Evolutionary conservation across 768 basidiomycete genomes (phyloP).

Genomic region (Kwoniella sp.): DNA sequence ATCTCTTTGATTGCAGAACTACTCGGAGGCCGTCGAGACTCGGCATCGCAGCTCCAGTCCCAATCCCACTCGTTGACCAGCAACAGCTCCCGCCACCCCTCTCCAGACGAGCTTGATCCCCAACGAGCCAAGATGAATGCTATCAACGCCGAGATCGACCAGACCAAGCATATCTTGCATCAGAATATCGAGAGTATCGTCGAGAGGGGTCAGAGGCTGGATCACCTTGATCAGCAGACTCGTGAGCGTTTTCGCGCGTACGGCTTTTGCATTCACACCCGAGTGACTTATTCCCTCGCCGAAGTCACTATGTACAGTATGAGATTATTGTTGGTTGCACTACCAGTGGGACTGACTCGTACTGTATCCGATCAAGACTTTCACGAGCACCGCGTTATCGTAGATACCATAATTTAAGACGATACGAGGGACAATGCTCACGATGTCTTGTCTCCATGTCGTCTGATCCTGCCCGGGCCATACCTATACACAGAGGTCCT

Average conservation of each 20-base stretch:
- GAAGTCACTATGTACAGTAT: background rate
- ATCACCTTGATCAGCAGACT: constrained; percentile 30
- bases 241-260: constrained; percentile 15
- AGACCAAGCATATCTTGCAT: constrained; percentile 17
- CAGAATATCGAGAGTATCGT: constrained; percentile 30
- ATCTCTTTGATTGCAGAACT: background rate
- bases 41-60: background rate
- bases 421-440: too few relatives aligned
- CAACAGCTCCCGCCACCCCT: background rate
- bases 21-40: background rate
- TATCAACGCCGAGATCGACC: constrained; percentile 21
- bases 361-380: too few relatives aligned
- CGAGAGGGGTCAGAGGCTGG: constrained; percentile 34
- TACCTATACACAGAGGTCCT: constrained; percentile 23
- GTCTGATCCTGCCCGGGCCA: background rate
- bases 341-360: too few relatives aligned
- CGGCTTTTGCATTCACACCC: background rate
- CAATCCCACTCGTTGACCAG: background rate
- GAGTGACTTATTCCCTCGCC: background rate
- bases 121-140: constrained; percentile 24
- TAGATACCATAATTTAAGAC: too few relatives aligned
- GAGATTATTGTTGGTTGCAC: too few relatives aligned
- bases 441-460: background rate
- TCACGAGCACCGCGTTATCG: too few relatives aligned
- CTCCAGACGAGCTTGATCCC: background rate